phyloP scores from a whole-genome alignment of 768 basidiomycete genomes.

The Kwoniella heveanensis region DNA sequence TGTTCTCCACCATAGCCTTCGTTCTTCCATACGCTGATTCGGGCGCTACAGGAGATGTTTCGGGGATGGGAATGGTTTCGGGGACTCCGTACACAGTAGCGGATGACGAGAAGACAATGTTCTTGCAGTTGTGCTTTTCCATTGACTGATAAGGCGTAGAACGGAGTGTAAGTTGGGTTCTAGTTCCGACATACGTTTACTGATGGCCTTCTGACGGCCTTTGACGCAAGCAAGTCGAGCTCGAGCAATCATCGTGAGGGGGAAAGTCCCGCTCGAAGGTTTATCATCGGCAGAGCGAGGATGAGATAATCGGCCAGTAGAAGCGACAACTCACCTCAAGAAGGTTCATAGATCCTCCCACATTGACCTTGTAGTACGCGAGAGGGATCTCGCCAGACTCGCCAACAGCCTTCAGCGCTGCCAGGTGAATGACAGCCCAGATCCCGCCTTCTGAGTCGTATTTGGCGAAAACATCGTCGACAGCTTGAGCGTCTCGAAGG shows the following conservation, averaged over 20 bases:
- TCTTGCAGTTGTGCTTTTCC: constrained; percentile 77
- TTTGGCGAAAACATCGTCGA: constrained; percentile 75
- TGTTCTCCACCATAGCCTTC: constrained; percentile 90
- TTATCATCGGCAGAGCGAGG: too few relatives aligned
- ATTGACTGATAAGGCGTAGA: constrained; percentile 63
- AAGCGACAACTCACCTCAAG: constrained; percentile 61
- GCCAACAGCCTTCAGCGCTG: constrained; percentile 96
- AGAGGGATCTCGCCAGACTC: constrained; percentile 92
- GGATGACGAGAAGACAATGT: constrained; percentile 95
- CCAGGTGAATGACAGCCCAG: constrained; percentile 95
- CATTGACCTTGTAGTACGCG: constrained; percentile 92
- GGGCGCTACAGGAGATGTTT: constrained; percentile 80
- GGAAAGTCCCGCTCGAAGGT: too few relatives aligned
- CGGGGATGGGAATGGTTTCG: constrained; percentile 87
- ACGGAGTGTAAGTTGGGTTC: too few relatives aligned
- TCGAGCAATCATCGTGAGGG: too few relatives aligned
- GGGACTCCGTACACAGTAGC: constrained; percentile 98
- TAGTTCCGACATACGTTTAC: not conserved
- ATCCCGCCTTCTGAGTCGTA: constrained; percentile 82
- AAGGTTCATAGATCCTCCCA: constrained; percentile 80
- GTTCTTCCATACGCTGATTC: constrained; percentile 93
- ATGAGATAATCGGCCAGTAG: too few relatives aligned
- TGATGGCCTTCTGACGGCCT: too few relatives aligned
- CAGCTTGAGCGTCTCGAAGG: constrained; percentile 70
- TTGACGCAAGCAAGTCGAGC: too few relatives aligned